phyloP scores from a whole-genome alignment of 164 flowering plant species.

The Houttuynia cordata region DNA sequence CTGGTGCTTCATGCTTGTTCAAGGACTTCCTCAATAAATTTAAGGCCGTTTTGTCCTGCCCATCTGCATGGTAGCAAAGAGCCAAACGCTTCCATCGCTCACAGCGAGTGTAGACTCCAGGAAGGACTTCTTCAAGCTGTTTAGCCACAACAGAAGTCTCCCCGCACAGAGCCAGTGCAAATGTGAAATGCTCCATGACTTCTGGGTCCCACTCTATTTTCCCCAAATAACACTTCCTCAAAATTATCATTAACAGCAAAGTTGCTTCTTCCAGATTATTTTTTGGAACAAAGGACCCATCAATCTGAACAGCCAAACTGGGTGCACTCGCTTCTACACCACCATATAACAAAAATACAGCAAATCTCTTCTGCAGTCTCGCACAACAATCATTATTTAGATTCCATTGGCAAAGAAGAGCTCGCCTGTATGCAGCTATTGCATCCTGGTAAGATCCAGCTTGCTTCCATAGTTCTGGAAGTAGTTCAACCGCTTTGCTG shows the following conservation, averaged over 20 bases:
- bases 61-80: slow-evolving; percentile 61
- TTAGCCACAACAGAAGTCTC: slow-evolving; percentile 66
- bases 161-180: slow-evolving; percentile 69
- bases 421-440: slow-evolving; percentile 68
- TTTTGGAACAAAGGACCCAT: slow-evolving; percentile 71
- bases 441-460: slow-evolving; percentile 72
- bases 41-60: slow-evolving; percentile 50
- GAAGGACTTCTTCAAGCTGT: slow-evolving; percentile 71
- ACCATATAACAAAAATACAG: slow-evolving; percentile 67
- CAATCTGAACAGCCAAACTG: slow-evolving; percentile 59
- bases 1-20: slow-evolving; percentile 61
- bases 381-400: slow-evolving; percentile 72
- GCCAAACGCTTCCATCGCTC: slow-evolving; percentile 82
- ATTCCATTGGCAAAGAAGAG: slow-evolving; percentile 85
- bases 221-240: slow-evolving; percentile 56
- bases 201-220: slow-evolving; percentile 78
- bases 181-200: slow-evolving; percentile 72
- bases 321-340: slow-evolving; percentile 90
- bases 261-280: slow-evolving; percentile 89
- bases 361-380: slow-evolving; percentile 79
- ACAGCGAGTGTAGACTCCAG: slow-evolving; percentile 61
- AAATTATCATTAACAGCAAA: slow-evolving; percentile 71
- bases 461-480: slow-evolving; percentile 90
- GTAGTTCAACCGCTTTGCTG: slow-evolving; percentile 87
- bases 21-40: slow-evolving; percentile 71